Conservation (phyloP, 768 basidiomycete genomes). For the Austroboletus festivus region DNA sequence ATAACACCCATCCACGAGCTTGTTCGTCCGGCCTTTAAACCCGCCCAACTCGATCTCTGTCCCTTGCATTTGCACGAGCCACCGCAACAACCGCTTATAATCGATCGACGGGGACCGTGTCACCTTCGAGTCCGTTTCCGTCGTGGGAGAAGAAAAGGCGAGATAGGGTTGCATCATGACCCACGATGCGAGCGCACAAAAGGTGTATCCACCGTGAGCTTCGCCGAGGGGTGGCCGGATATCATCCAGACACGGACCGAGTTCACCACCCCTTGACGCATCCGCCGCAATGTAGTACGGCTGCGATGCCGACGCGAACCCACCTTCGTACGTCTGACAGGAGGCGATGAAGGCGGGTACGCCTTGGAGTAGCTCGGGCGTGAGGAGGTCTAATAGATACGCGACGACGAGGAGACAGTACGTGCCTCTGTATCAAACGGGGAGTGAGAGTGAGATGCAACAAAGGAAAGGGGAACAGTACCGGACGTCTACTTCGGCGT, state of each 20-base stretch:
- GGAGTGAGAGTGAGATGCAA: too few relatives aligned
- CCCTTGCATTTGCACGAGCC: slow-evolving; percentile 87
- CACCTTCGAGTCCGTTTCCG: too few relatives aligned
- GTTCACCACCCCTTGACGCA: too few relatives aligned
- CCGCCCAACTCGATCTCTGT: slow-evolving; percentile 81
- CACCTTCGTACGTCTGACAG: slow-evolving; percentile 98
- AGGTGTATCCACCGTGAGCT: slow-evolving; percentile 97
- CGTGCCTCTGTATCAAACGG: slow-evolving; percentile 58
- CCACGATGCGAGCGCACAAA: slow-evolving; percentile 87
- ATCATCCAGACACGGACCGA: slow-evolving; percentile 29
- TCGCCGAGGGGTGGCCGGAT: slow-evolving; percentile 84
- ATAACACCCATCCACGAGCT: slow-evolving; percentile 99
- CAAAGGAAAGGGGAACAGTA: slow-evolving; percentile 30
- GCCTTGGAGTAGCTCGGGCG: slow-evolving; percentile 78
- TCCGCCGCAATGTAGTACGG: slow-evolving; percentile 49
- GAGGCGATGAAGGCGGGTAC: slow-evolving; percentile 79
- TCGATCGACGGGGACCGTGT: slow-evolving; percentile 53
- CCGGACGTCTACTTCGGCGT: slow-evolving; percentile 95
- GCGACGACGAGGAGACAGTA: slow-evolving; percentile 90
- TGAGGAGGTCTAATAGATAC: slow-evolving; percentile 78
- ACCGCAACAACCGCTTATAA: slow-evolving; percentile 59
- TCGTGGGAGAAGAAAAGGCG: background rate
- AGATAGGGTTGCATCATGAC: slow-evolving; percentile 66
- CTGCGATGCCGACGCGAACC: slow-evolving; percentile 79
- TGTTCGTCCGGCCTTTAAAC: slow-evolving; percentile 91